phyloP scores from a whole-genome alignment of 257 asterid species.

The Euphrasia confusa region DNA sequence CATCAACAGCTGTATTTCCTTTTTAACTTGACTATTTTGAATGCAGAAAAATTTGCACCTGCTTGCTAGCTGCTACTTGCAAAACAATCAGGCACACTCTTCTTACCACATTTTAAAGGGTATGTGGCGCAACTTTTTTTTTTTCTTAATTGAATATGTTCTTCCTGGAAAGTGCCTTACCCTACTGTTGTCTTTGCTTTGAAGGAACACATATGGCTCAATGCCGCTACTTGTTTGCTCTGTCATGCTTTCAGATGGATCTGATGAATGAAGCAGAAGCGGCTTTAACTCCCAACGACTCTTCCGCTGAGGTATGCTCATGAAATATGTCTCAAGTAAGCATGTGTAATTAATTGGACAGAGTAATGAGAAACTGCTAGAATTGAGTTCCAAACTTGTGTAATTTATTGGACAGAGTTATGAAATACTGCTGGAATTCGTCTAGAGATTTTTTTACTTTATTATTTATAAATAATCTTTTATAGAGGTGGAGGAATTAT shows the following conservation, averaged over 20 bases:
- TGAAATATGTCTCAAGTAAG: neutral
- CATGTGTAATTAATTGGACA: conserved; percentile 3
- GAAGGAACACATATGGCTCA: conserved; percentile 71
- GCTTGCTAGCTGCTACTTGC: conserved; percentile 88
- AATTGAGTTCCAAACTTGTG: conserved; percentile 14
- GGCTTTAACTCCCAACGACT: conserved; percentile 64
- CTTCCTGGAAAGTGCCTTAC: conserved; percentile 19
- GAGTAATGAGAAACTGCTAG: conserved; percentile 5
- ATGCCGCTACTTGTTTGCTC: conserved; percentile 96
- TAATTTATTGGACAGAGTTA: conserved; percentile 7
- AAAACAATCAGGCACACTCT: conserved; percentile 81
- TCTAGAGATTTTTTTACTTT: conserved; percentile 16
- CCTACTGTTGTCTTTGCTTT: conserved; percentile 27
- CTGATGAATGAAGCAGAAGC: conserved; percentile 85
- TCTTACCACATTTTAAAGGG: conserved; percentile 88
- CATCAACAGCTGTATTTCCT: conserved; percentile 20
- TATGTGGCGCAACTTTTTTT: conserved; percentile 25
- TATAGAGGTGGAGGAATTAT: conserved; percentile 20
- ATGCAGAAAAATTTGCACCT: conserved; percentile 81
- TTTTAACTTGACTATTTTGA: conserved; percentile 23
- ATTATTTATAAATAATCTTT: conserved; percentile 10
- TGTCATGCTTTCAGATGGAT: conserved; percentile 93
- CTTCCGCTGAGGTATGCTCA: conserved; percentile 62
- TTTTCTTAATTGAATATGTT: conserved; percentile 5
- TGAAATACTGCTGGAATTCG: neutral